Evolutionary conservation across 148 eudicot genomes (phyloP), one percentile per base, ranked within the genome.

Genomic region (Chenopodium album): DNA sequence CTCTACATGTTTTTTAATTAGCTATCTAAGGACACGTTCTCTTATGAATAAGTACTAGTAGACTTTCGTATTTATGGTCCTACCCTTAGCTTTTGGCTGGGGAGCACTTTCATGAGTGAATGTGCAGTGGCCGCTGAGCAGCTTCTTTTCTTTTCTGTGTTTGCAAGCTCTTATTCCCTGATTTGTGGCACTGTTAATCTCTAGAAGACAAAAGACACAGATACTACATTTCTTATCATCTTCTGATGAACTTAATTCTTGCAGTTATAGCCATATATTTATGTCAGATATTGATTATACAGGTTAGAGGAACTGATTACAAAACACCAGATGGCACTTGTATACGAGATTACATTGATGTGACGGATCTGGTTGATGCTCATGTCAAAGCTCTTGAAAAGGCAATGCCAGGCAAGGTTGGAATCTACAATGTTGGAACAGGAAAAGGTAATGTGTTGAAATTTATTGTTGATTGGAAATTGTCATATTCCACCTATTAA

Each of bases 341-440:
- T 83, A 84, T 94, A 75, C 87, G 98, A 17, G 99, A 96, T 80
- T 94, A 94, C 81, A 96, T 96, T 78, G 99, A 96, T 76, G 98
- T 96, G 70, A 96, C 98, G 0, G 99, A 96, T 88, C 86, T 96
- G 54, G 98, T 96, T 48, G 99, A 96, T 86, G 97, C 98, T 80
- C 99, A 96, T 54, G 99, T 96, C 17, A 96, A 94, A 85, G 99
- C 99, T 8, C 92, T 96, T 56, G 97, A 94, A 69, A 92, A 91
- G 86, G 95, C 99, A 37, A 82, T 56, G 70, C 93, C 95, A 1
- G 88, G 93, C 19, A 87, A 92, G 76, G 94, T 92, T 69, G 99
- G 99, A 72, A 96, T 96, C 76, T 96, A 94, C 87, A 96, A 96
- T 83, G 99, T 96, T 22, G 99, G 99, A 29, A 94, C 99, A 4